Base-by-base conservation (phyloP, 495 filamentous ascomycete genomes). In the Cercophora scortea region DNA sequence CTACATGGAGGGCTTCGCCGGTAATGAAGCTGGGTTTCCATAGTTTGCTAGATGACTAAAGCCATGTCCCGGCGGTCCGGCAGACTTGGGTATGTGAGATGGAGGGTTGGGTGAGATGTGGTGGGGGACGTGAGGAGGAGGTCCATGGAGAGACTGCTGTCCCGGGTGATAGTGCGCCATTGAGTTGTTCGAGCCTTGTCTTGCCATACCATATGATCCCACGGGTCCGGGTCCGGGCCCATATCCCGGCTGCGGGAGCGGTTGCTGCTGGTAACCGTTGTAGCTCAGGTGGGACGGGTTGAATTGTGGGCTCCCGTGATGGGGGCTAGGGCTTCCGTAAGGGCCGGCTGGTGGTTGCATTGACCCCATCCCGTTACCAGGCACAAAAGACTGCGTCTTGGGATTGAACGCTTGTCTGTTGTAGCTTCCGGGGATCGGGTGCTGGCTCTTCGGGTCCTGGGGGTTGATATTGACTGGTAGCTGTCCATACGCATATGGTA, bases 361-460 rank as follows among this genome's bases (percentile, higher is more conserved):
- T 4, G 74, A 65, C 17, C 63, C 60, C 58, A 78, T 74, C 15
- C 69, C 63, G 57, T 59, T 74, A 9, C 78, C 76, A 17, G 91
- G 91, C 41, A 95, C 79, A 61, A 96, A 96, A 3, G 89, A 83
- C 53, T 90, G 86, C 10, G 88, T 95, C 67, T 95, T 90, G 0
- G 91, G 91, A 59, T 96, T 95, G 74, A 96, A 95, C 17, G 86
- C 79, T 61, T 89, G 86, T 18, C 89, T 76, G 61, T 83, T 86
- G 66, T 86, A 94, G 67, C 84, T 89, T 15, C 87, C 88, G 12
- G 88, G 87, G 41, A 95, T 78, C 32, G 87, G 84, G 63, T 93
- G 87, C 53, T 84, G 77, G 44, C 77, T 81, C 62, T 85, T 83
- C 41, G 84, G 75, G 48, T 81, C 78, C 39, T 82, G 68, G 49